Base-by-base conservation (phyloP, 1,284 basidiomycete genomes). In the Ustilago hordei region DNA sequence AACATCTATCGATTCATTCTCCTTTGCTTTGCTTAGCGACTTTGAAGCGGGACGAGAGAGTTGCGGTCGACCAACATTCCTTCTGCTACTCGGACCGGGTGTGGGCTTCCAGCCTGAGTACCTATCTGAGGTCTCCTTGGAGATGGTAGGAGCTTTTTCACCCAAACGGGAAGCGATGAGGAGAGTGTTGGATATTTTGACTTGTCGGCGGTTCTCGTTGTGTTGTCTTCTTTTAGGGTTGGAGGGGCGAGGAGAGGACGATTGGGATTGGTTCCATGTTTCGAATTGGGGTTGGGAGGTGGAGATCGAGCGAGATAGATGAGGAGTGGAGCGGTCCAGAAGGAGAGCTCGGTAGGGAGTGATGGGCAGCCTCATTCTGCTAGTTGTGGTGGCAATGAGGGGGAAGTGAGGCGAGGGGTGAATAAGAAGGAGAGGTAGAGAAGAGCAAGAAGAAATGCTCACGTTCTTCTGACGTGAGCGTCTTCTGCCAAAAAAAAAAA, bases 91-190 rank as follows among this genome's bases (percentile, higher is more conserved):
- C 2, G 70, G 70, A 4, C 75, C 75, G 0, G 67, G 70, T 1
- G 75, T 74, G 12, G 9, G 64, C 35, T 68, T 70, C 75, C 75
- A 78, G 0, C 70, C 75, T 0, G 75, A 73, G 38, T 58, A 73
- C 6, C 34, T 55, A 35, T 74, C 67, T 0, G 70, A 73, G 3
- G 17, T 31, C 9, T 55, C 23, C 45, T 69, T 69, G 31, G 48
- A 11, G 48, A 72, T 65, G 8, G 53, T 57, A 0, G 60, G 50
- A 1, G 68, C 64, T 38, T 65, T 55, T 7, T 55, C 17, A 4
- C 67, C 68, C 0, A 75, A 43, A 0, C 68, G 48, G 2, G 73
- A 75, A 1, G 73, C 68, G 1, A 60, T 69, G n/a, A 75, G 68
- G 11, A 75, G 39, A 8, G 64, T 75, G n/a, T 70, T 39, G 35